Evolutionary conservation across 2,329 filamentous ascomycete genomes (phyloP), one percentile per base, ranked within the genome.

Genomic region (Sclerotinia spermophila): DNA sequence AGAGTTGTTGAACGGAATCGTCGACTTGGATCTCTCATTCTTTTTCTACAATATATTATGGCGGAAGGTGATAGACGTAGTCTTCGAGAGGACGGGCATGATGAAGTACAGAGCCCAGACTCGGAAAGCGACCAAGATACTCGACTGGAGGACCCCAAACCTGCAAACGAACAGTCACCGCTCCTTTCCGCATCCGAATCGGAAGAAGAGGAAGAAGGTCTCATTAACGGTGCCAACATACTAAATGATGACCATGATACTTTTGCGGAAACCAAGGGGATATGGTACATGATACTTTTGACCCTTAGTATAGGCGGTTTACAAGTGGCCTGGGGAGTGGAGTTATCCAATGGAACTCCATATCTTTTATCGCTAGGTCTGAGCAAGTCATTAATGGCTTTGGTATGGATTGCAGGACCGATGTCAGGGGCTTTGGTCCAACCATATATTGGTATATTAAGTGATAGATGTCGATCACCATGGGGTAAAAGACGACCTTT

Each of bases 251-350:
- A 82, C 60, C 80, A 81, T 30, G 82, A 85, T 73, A 81, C 82
- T 24, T 83, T 81, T 68, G 86, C 93, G 77, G 84, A 87, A 72
- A 90, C 91, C 35, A 97, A 94, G 84, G 94, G 92, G 80, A 83
- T 90, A 60, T 93, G 90, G 89, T 97, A 97, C 81, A 84, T 98
- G 76, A 87, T 96, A 75, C 83, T 97, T 73, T 83, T 98, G 80
- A 97, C 95, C 10, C 84, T 97, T 73, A 90, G 92, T 78, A 92
- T 97, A 75, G 93, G 93, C 72, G 95, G 93, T 35, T 84, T 98
- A 73, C 95, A 98, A 82, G 92, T 98, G 75, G 94, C 95, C 40
- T 98, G 95, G 95, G 94, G 94, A 1, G 94, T 97, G 56, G 95
- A 98, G 81, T 85, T 97, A 56, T 97, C 94, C 68, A 95, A 97